Percentiles rank a stretch among this genome's conserved stretches.
phyloP scores from a whole-genome alignment of 2,329 filamentous ascomycete genomes.

The Cladosporium sp. region DNA sequence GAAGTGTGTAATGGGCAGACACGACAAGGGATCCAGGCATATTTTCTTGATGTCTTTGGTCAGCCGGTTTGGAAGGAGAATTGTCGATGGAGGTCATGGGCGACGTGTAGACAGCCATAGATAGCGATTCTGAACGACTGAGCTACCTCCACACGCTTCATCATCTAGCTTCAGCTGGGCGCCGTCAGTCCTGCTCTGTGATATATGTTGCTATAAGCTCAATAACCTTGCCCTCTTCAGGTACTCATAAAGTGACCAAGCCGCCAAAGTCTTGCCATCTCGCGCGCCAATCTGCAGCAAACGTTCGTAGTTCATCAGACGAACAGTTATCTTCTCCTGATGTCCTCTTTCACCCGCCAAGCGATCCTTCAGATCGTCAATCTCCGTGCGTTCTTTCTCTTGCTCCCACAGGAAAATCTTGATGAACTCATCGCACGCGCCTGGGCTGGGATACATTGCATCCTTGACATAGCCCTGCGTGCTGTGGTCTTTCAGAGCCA shows the following conservation, averaged over 20 bases:
- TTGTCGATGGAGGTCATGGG: no score
- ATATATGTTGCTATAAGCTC: no score
- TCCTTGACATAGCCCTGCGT: constrained; percentile 40
- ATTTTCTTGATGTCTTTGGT: no score
- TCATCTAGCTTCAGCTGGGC: no score
- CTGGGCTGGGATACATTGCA: constrained; percentile 51
- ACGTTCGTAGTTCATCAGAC: neutral
- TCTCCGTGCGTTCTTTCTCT: constrained; percentile 42
- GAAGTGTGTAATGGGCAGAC: no score
- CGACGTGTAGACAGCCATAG: no score
- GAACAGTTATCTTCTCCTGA: constrained; percentile 53
- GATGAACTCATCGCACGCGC: constrained; percentile 57
- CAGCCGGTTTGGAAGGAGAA: no score
- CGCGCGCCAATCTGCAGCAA: neutral
- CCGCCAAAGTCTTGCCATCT: neutral
- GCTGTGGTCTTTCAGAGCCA: constrained; percentile 35
- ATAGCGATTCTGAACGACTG: no score
- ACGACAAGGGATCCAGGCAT: no score
- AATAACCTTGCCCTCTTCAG: neutral
- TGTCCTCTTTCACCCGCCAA: constrained; percentile 52
- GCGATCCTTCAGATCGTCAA: constrained; percentile 49
- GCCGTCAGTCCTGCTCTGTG: no score
- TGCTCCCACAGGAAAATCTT: constrained; percentile 55
- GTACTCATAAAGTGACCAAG: neutral
- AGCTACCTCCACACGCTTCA: no score